These are phyloP conservation scores for Canariomyces notabilis DNA, from an alignment of 2,329 filamentous ascomycete genomes.

Conservation along the genomic window DNA sequence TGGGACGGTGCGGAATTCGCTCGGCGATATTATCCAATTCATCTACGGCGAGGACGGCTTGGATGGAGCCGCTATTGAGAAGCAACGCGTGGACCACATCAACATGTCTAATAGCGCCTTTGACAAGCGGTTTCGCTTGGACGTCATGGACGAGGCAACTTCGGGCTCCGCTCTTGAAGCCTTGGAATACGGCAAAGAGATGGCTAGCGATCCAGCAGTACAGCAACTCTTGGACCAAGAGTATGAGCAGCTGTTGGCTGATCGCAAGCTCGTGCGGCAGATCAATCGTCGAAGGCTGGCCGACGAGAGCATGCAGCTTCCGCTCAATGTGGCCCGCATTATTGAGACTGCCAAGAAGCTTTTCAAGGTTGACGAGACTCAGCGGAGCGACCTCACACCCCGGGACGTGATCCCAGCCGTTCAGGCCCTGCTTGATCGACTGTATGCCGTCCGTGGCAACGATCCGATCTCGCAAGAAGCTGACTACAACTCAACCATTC, in stretches of 20 bases:
- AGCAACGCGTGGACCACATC: slow-evolving; percentile 83
- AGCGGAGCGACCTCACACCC: slow-evolving; percentile 84
- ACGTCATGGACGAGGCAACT: slow-evolving; percentile 66
- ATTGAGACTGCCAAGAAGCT: slow-evolving; percentile 85
- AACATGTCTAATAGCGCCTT: slow-evolving; percentile 74
- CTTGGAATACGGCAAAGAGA: slow-evolving; percentile 80
- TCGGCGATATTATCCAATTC: slow-evolving; percentile 95
- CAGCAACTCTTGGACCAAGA: slow-evolving; percentile 86
- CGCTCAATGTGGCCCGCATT: slow-evolving; percentile 85
- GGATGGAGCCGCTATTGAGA: slow-evolving; percentile 89
- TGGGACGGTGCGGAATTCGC: slow-evolving; percentile 91
- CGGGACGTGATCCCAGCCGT: slow-evolving; percentile 80
- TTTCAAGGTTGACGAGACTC: slow-evolving; percentile 81
- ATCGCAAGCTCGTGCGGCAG: slow-evolving; percentile 66
- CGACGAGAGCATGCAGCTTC: slow-evolving; percentile 82
- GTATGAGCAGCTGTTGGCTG: slow-evolving; percentile 70
- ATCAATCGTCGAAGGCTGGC: slow-evolving; percentile 65
- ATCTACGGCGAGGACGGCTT: slow-evolving; percentile 96
- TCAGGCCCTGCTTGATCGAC: slow-evolving; percentile 64
- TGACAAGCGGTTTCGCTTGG: slow-evolving; percentile 74
- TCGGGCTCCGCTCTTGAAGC: slow-evolving; percentile 61
- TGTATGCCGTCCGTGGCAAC: slow-evolving; percentile 80
- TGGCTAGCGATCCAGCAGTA: slow-evolving; percentile 79
- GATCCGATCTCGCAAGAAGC: slow-evolving; percentile 82
- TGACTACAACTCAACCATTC: slow-evolving; percentile 77